Evolutionary conservation across 164 flowering plant species (phyloP).

Genomic region (Vitis amurensis): DNA sequence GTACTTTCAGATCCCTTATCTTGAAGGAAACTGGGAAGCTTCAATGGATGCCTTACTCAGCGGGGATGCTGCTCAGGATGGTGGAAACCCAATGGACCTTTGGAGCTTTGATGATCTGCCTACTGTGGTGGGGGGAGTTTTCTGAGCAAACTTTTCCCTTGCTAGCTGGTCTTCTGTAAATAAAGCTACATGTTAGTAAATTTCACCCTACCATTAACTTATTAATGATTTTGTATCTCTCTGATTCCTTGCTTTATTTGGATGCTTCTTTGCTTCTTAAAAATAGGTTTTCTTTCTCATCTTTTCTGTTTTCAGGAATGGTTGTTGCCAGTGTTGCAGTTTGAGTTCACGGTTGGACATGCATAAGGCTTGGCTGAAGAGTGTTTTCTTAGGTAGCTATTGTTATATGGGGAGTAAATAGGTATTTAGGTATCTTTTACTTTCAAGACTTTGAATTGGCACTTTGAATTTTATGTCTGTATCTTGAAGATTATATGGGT

Average conservation of each 20-base stretch:
- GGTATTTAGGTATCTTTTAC: conserved; percentile 15
- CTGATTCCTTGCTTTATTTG: not conserved
- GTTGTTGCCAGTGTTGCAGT: conserved; percentile 17
- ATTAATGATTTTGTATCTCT: conserved; percentile 1
- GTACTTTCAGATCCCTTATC: conserved; percentile 61
- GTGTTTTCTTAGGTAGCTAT: conserved; percentile 10
- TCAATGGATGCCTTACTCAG: conserved; percentile 62
- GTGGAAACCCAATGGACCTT: conserved; percentile 54
- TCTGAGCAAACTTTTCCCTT: conserved; percentile 32
- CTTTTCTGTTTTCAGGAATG: conserved; percentile 29
- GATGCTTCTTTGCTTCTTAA: not conserved
- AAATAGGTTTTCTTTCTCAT: not conserved
- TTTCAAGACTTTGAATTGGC: conserved; percentile 11
- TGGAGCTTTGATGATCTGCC: conserved; percentile 87
- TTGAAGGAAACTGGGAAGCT: conserved; percentile 67
- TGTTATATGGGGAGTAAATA: conserved; percentile 22
- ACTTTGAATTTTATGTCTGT: conserved; percentile 6
- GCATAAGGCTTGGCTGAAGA: conserved; percentile 18
- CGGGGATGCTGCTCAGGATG: conserved; percentile 61
- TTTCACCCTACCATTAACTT: not conserved
- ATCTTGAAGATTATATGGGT: conserved; percentile 20
- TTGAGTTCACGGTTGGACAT: conserved; percentile 8
- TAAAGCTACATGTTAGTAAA: conserved; percentile 56
- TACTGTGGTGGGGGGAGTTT: conserved; percentile 42
- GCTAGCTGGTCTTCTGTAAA: conserved; percentile 44